Evolutionary conservation across 2,329 filamentous ascomycete species (phyloP).

Genomic region (Ophiostoma ips): DNA sequence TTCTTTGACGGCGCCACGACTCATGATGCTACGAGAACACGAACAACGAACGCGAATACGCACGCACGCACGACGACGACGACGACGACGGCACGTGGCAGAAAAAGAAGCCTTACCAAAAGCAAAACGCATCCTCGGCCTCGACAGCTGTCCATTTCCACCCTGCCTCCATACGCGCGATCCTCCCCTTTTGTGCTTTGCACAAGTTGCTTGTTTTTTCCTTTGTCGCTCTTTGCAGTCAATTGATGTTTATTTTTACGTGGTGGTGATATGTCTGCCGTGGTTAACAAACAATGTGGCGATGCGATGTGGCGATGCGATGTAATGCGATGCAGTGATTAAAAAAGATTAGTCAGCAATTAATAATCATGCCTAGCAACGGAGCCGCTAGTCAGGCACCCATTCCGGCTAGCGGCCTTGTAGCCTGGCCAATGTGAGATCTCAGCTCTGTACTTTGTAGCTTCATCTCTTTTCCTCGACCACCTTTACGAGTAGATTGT

Average conservation of each 20-base stretch:
- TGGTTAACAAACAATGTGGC: not conserved
- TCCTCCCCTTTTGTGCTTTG: not conserved
- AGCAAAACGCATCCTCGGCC: too few relatives aligned
- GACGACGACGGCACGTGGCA: too few relatives aligned
- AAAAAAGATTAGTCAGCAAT: too few relatives aligned
- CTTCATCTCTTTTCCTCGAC: too few relatives aligned
- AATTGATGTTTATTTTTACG: not conserved
- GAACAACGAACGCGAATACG: too few relatives aligned
- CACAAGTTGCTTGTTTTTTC: not conserved
- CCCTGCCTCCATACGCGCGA: too few relatives aligned
- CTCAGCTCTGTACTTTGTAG: too few relatives aligned
- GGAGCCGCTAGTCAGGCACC: too few relatives aligned
- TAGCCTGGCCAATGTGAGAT: not conserved
- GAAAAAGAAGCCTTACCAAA: too few relatives aligned
- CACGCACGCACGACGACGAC: too few relatives aligned
- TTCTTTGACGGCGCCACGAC: not conserved
- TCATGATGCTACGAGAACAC: not conserved
- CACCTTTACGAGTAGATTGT: too few relatives aligned
- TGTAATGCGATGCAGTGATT: not conserved
- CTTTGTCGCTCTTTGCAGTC: not conserved
- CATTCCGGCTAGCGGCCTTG: not conserved
- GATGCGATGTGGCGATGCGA: not conserved
- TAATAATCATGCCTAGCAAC: too few relatives aligned
- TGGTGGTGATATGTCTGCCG: not conserved
- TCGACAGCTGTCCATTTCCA: not conserved